phyloP scores from a whole-genome alignment of 129 eudicot species.

The Centella asiatica region DNA sequence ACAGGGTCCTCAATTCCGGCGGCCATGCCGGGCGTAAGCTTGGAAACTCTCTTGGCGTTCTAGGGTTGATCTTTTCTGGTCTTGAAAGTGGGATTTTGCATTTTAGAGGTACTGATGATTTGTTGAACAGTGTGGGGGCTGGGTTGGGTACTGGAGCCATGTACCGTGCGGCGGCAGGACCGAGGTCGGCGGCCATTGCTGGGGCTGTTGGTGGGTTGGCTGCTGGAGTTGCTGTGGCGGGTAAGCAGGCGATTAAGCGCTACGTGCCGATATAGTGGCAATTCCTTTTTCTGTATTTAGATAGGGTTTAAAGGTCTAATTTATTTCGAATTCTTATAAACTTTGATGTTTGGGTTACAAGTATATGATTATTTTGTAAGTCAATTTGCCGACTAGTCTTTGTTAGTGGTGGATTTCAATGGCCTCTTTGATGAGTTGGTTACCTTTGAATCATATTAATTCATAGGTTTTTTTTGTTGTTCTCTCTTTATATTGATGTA shows the following conservation, averaged over 20 bases:
- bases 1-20: constrained; percentile 20
- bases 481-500: too few species aligned
- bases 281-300: too few species aligned
- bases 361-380: too few species aligned
- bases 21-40: constrained; percentile 15
- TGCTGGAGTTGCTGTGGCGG: constrained; percentile 17
- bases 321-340: too few species aligned
- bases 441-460: too few species aligned
- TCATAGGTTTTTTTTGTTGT: too few species aligned
- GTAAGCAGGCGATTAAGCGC: constrained; percentile 16
- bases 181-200: constrained; percentile 17
- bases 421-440: too few species aligned
- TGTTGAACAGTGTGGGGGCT: constrained; percentile 16
- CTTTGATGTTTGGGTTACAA: too few species aligned
- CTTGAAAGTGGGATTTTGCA: constrained; percentile 16
- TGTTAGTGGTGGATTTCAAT: too few species aligned
- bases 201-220: constrained; percentile 22
- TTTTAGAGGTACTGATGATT: constrained; percentile 13
- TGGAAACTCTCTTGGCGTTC: constrained; percentile 15
- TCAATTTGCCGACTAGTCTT: too few species aligned
- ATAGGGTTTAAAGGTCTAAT: too few species aligned
- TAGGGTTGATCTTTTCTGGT: constrained; percentile 17
- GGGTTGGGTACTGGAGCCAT: constrained; percentile 19
- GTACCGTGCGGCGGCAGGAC: constrained; percentile 14
- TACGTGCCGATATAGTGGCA: constrained; percentile 18